Percentiles rank a stretch among this genome's conserved stretches.
Conservation (phyloP, 352 stramenopile species). For the Globisporangium parvum region DNA sequence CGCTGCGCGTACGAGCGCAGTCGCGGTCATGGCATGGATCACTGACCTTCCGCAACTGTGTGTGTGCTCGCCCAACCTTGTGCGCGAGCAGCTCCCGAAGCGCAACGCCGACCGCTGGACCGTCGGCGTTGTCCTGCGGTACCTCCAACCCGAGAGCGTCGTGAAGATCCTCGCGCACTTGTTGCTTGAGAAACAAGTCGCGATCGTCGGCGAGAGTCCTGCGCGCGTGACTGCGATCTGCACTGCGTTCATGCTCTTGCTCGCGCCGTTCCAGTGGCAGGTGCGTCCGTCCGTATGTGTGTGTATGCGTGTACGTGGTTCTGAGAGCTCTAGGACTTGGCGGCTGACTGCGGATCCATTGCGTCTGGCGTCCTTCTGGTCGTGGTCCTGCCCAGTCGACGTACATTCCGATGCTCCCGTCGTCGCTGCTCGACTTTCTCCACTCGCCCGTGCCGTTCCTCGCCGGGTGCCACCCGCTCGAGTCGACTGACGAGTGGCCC, state of each 20-base stretch:
- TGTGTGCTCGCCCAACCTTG: neutral
- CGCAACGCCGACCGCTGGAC: slow-evolving; percentile 68
- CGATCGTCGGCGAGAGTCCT: slow-evolving; percentile 65
- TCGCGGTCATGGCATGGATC: neutral
- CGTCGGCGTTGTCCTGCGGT: slow-evolving; percentile 56
- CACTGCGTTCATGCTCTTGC: slow-evolving; percentile 57
- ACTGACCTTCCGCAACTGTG: neutral
- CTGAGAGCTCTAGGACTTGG: no score
- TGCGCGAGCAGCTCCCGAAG: slow-evolving; percentile 40
- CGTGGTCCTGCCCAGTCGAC: slow-evolving; percentile 55
- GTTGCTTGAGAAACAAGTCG: slow-evolving; percentile 77
- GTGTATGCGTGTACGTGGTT: no score
- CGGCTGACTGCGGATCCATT: neutral
- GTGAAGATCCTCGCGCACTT: slow-evolving; percentile 66
- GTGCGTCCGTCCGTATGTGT: slow-evolving; percentile 13
- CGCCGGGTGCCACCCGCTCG: slow-evolving; percentile 52
- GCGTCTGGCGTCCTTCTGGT: no score
- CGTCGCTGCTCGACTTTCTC: slow-evolving; percentile 68
- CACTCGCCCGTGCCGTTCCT: slow-evolving; percentile 82
- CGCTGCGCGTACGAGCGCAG: neutral
- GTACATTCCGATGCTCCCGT: slow-evolving; percentile 78
- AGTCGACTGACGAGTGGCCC: slow-evolving; percentile 65
- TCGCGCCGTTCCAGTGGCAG: slow-evolving; percentile 82
- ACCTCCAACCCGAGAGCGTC: slow-evolving; percentile 47
- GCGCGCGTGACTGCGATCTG: slow-evolving; percentile 64